Evolutionary conservation across 176 grass and related monocot genomes (phyloP), one percentile per base, ranked within the genome.

Genomic region (Oropetium thomaeum): DNA sequence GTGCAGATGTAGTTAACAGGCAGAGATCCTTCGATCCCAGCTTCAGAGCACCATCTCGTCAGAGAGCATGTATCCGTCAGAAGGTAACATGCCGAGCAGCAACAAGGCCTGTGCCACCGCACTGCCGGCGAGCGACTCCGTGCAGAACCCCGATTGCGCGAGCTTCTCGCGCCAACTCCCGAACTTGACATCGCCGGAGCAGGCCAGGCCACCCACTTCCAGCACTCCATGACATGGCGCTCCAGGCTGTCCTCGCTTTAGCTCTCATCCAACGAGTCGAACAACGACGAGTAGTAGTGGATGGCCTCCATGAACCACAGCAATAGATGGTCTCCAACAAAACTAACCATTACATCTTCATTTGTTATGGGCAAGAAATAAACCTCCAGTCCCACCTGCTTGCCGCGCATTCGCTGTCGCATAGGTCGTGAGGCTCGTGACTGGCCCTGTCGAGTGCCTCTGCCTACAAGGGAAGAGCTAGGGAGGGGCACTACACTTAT

Each of bases 271-370:
- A 97, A 85, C 29, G 93, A 97, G 77, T 97, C 93, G 75, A 97
- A 97, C 72, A 97, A 74, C 13, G 93, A 90, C 4, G 93, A 97
- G 82, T 97, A 97, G 86, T 97, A 97, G 85, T 97, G 93, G 81
- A 75, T 19, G 4, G 28, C 32, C 31, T 39, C 58, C 39, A 97
- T 90, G 76, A 97, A 97, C 16, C 93, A 90, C 16, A n/a, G n/a
- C n/a, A n/a, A n/a, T n/a, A n/a, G n/a, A n/a, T n/a, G n/a, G n/a
- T n/a, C n/a, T n/a, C n/a, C n/a, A n/a, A n/a, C n/a, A n/a, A n/a
- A n/a, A n/a, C n/a, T n/a, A n/a, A n/a, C n/a, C n/a, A n/a, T n/a
- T n/a, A n/a, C n/a, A n/a, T n/a, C n/a, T n/a, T n/a, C n/a, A n/a
- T n/a, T n/a, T n/a, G n/a, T n/a, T n/a, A n/a, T n/a, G n/a, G n/a